Evolutionary conservation across 192 early-diverging fungal species (phyloP), one percentile per base, ranked within the genome.

Genomic region (Podila horticola): DNA sequence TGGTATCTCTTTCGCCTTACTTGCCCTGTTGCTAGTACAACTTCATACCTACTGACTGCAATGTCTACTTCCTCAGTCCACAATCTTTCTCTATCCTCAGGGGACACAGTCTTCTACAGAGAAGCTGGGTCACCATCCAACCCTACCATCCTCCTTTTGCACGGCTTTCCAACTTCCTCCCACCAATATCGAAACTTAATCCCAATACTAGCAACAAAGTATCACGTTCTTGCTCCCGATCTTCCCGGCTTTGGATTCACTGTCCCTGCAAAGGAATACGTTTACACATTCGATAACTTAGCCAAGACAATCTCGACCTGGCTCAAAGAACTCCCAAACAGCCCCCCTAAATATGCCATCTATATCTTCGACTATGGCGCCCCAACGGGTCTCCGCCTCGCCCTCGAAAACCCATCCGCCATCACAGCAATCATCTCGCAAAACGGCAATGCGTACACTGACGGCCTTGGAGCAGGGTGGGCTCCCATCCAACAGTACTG

Each of bases 81-180:
- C 55, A 22, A 48, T 12, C 26, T 15, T 28, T 33, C 33, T 24
- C 49, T 52, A 26, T 52, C 59, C 30, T 52, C 57, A 12, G 67
- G 67, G 6, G 22, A 59, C 57, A 24, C 57, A 9, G 11, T 69
- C 24, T 69, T 69, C 34, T 69, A 69, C 34, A 57, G 67, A 33
- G 67, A 69, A 45, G 67, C 67, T 26, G 67, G 67, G 15, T 58
- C 52, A 6, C 24, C 15, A 19, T 59, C 31, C 19, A 26, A n/a
- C 5, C 52, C 67, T 20, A 24, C 26, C 13, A 26, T 69, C 13
- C 19, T 69, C 52, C 41, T 69, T 17, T 50, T 69, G 13, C 67
- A 69, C 24, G 67, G 67, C 26, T 69, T 58, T 69, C 67, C 67
- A 17, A 51, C 67, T 57, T 69, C 67, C 33, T 69, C 67, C 38